phyloP scores from a whole-genome alignment of 2,329 filamentous ascomycete genomes.

The Beauveria caledonica region DNA sequence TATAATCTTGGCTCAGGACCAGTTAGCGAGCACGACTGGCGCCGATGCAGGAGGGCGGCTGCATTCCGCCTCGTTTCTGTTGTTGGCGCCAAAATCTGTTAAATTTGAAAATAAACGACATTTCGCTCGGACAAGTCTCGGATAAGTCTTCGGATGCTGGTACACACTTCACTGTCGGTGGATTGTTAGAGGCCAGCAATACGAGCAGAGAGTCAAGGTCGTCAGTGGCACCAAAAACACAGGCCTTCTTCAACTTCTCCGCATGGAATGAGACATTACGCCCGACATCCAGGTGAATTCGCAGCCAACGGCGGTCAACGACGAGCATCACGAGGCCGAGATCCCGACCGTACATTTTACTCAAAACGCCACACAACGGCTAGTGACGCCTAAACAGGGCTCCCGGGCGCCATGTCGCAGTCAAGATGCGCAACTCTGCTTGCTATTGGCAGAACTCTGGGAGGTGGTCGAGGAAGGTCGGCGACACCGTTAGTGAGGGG shows the following conservation, averaged over 20 bases:
- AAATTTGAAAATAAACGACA: too few species aligned
- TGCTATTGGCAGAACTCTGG: neutral
- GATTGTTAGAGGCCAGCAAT: too few species aligned
- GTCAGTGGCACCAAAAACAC: too few species aligned
- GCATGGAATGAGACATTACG: neutral
- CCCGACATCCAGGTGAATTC: neutral
- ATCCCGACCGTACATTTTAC: neutral
- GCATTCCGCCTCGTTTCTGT: neutral
- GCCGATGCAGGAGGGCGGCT: neutral
- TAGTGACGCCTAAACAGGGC: neutral
- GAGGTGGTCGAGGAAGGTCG: neutral
- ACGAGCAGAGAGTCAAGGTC: too few species aligned
- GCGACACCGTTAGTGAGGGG: neutral
- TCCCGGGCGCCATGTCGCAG: conserved; percentile 2
- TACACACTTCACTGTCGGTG: too few species aligned
- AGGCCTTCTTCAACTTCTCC: neutral
- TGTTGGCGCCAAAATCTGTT: neutral
- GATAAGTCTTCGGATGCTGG: too few species aligned
- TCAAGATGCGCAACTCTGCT: neutral
- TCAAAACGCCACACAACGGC: neutral
- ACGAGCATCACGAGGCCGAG: neutral
- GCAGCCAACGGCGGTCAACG: neutral
- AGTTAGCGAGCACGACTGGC: neutral
- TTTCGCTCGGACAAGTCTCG: too few species aligned
- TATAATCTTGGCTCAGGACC: neutral